Conservation (phyloP, 192 early-diverging fungal species). For the Pilobolus umbonatus region DNA sequence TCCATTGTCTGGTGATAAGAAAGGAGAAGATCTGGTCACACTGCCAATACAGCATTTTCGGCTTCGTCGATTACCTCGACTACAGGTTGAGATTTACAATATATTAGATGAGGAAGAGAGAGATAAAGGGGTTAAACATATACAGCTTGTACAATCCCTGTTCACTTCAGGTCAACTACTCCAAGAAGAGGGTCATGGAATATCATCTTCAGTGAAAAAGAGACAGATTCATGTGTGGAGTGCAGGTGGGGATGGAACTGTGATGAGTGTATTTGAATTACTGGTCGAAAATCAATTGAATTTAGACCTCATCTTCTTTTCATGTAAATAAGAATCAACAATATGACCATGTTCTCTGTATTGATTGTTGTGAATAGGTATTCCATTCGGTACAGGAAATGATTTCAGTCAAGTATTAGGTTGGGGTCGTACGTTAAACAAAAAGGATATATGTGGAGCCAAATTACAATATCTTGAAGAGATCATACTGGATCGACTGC, state of each 20-base stretch:
- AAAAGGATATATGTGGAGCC: constrained; percentile 53
- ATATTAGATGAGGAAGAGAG: constrained; percentile 56
- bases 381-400: constrained; percentile 75
- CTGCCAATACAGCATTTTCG: constrained; percentile 65
- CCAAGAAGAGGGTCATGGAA: constrained; percentile 25
- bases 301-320: constrained; percentile 62
- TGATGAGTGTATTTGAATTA: constrained; percentile 63
- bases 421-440: constrained; percentile 63
- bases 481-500: constrained; percentile 52
- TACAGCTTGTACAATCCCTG: constrained; percentile 34
- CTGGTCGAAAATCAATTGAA: constrained; percentile 58
- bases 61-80: constrained; percentile 53
- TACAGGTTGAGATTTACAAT: constrained; percentile 73
- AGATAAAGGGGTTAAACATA: constrained; percentile 49
- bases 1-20: constrained; percentile 67
- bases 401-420: constrained; percentile 73
- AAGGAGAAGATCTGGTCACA: constrained; percentile 54
- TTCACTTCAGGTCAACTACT: constrained; percentile 11
- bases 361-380: constrained; percentile 26
- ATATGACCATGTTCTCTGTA: background rate
- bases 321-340: constrained; percentile 31
- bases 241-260: constrained; percentile 73
- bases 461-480: constrained; percentile 53
- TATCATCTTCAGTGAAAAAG: constrained; percentile 34
- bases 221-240: constrained; percentile 68